A percentile compares a stretch with the other conserved stretches of the same genome.
Conservation (phyloP, 805 yeast species). For the Barnettozyma sucrosica region DNA sequence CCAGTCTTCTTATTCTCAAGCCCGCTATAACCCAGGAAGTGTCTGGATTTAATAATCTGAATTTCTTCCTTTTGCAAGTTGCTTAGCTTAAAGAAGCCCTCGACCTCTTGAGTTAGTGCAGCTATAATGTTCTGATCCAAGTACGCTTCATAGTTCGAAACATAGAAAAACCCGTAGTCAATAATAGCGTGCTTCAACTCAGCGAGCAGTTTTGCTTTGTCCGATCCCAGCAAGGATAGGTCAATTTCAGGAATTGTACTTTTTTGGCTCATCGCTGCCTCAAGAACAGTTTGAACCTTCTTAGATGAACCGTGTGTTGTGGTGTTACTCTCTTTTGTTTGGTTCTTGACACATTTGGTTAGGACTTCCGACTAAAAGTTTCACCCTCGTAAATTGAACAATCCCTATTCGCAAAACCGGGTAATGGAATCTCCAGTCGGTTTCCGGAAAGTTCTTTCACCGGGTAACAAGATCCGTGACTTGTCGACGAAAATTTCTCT, state of each 20-base stretch:
- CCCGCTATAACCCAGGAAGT: constrained; percentile 41
- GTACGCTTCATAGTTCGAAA: constrained; percentile 30
- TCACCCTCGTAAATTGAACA: too few relatives aligned
- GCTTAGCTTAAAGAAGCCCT: constrained; percentile 31
- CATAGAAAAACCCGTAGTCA: constrained; percentile 35
- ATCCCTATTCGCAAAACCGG: too few relatives aligned
- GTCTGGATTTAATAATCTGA: constrained; percentile 38
- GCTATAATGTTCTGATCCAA: constrained; percentile 23
- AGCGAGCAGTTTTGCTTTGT: constrained; percentile 6
- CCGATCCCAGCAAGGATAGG: constrained; percentile 2
- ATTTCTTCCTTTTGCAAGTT: constrained; percentile 29
- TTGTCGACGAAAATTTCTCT: constrained; percentile 1
- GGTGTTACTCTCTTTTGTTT: too few relatives aligned
- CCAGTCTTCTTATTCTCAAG: constrained; percentile 42
- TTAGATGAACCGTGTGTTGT: not conserved
- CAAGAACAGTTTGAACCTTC: not conserved
- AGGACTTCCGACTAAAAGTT: not conserved
- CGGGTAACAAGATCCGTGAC: constrained; percentile 4
- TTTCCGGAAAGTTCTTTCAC: constrained; percentile 4
- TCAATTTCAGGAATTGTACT: constrained; percentile 17
- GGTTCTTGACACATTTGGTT: not conserved
- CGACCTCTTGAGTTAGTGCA: constrained; percentile 26
- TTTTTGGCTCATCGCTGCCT: not conserved
- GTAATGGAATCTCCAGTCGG: not conserved
- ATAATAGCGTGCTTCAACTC: constrained; percentile 33